Conservation (phyloP, 768 basidiomycete genomes). For the Nevesoporus exiguus region DNA sequence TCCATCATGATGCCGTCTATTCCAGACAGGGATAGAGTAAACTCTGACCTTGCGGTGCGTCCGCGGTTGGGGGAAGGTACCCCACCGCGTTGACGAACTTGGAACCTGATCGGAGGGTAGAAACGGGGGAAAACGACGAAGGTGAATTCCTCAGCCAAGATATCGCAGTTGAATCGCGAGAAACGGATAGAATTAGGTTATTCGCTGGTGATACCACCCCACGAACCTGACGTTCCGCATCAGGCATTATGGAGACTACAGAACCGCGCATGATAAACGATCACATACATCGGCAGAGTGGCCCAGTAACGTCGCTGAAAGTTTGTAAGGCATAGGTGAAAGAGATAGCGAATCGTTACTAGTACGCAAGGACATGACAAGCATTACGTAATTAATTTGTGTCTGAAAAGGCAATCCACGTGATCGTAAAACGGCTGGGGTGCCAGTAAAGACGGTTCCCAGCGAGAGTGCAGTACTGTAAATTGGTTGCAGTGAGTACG, state of each 20-base stretch:
- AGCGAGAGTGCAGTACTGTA: no score
- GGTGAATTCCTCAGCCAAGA: constrained; percentile 64
- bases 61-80: constrained; percentile 65
- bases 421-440: no score
- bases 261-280: constrained; percentile 3
- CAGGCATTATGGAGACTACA: constrained; percentile 10
- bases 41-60: constrained; percentile 64
- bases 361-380: not conserved
- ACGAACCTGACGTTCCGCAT: constrained; percentile 62
- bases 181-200: constrained; percentile 81
- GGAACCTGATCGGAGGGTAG: constrained; percentile 59
- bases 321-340: constrained; percentile 63
- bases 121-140: constrained; percentile 50
- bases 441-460: no score
- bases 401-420: no score
- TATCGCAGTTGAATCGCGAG: constrained; percentile 89
- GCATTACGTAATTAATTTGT: not conserved
- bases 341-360: not conserved
- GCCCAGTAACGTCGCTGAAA: constrained; percentile 66
- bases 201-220: constrained; percentile 73
- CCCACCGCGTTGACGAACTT: constrained; percentile 81
- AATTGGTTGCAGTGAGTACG: no score
- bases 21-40: not conserved
- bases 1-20: not conserved
- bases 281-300: constrained; percentile 72